Evolutionary conservation across 352 stramenopile genomes (phyloP).

Genomic region (Halophytophthora polymorphica): DNA sequence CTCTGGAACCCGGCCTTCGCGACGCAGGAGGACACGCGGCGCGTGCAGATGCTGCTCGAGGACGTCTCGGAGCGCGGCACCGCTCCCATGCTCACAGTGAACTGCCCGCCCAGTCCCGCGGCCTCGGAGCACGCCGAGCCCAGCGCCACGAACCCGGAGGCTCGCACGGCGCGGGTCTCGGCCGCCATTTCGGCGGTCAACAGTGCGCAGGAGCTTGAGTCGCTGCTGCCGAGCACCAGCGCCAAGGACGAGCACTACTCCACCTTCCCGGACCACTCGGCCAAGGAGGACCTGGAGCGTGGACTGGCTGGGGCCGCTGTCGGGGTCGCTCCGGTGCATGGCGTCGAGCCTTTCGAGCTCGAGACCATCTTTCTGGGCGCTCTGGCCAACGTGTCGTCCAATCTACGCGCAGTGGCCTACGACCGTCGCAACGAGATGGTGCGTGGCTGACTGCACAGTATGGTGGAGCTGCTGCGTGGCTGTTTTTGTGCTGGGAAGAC

Average conservation of each 20-base stretch:
- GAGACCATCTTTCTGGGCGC: slow-evolving; percentile 66
- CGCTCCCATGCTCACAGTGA: slow-evolving; percentile 40
- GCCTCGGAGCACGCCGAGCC: slow-evolving; percentile 16
- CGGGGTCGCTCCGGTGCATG: slow-evolving; percentile 7
- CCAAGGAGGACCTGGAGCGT: slow-evolving; percentile 41
- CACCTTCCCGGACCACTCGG: slow-evolving; percentile 47
- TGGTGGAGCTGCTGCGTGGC: background rate
- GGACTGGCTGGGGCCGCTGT: slow-evolving; percentile 14
- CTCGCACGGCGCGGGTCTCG: slow-evolving; percentile 10
- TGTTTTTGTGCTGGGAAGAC: background rate
- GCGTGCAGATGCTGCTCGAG: slow-evolving; percentile 78
- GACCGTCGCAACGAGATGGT: slow-evolving; percentile 68
- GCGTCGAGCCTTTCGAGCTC: slow-evolving; percentile 58
- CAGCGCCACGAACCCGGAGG: slow-evolving; percentile 22
- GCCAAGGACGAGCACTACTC: slow-evolving; percentile 66
- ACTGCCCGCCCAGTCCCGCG: slow-evolving; percentile 25
- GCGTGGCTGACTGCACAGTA: slow-evolving; percentile 2
- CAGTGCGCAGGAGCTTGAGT: slow-evolving; percentile 45
- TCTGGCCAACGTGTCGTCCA: slow-evolving; percentile 74
- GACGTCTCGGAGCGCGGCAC: slow-evolving; percentile 63
- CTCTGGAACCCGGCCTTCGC: slow-evolving; percentile 54
- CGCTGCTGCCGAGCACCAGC: slow-evolving; percentile 39
- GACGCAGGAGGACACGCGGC: slow-evolving; percentile 49
- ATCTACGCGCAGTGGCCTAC: slow-evolving; percentile 58
- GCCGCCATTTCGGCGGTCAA: slow-evolving; percentile 5